Conservation (phyloP, 78 protist genomes). For the Diacronema lutheri region DNA sequence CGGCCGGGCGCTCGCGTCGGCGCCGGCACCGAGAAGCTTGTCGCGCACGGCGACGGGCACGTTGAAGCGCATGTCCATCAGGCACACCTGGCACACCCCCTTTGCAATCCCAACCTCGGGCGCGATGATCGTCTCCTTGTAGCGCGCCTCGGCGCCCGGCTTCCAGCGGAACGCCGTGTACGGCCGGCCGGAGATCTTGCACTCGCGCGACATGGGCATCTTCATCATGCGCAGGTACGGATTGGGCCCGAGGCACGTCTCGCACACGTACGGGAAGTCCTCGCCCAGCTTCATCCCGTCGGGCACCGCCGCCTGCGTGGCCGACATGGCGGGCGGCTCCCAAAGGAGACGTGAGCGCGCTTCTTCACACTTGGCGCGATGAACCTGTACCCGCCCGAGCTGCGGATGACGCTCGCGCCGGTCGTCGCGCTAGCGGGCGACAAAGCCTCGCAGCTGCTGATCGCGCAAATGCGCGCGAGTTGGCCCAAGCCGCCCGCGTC, state of each 20-base stretch:
- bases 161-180: slow-evolving; percentile 47
- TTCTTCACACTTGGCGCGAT: too few relatives aligned
- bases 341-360: too few relatives aligned
- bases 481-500: too few relatives aligned
- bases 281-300: slow-evolving; percentile 25
- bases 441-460: too few relatives aligned
- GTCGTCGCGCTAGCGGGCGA: too few relatives aligned
- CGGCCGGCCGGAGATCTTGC: slow-evolving; percentile 41
- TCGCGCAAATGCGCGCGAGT: too few relatives aligned
- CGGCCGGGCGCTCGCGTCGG: not conserved
- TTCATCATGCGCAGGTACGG: slow-evolving; percentile 44
- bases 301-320: not conserved
- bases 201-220: slow-evolving; percentile 11
- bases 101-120: slow-evolving; percentile 40
- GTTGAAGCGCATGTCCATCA: slow-evolving; percentile 42
- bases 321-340: too few relatives aligned
- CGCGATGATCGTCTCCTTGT: slow-evolving; percentile 38
- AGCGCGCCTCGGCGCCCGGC: slow-evolving; percentile 35
- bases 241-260: slow-evolving; percentile 41
- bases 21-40: slow-evolving; percentile 1
- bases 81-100: slow-evolving; percentile 37
- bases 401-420: too few relatives aligned
- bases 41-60: slow-evolving; percentile 41
- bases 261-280: slow-evolving; percentile 41
- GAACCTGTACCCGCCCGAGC: too few relatives aligned